Evolutionary conservation across 768 basidiomycete genomes (phyloP).

Genomic region (Lyophyllum shimeji): DNA sequence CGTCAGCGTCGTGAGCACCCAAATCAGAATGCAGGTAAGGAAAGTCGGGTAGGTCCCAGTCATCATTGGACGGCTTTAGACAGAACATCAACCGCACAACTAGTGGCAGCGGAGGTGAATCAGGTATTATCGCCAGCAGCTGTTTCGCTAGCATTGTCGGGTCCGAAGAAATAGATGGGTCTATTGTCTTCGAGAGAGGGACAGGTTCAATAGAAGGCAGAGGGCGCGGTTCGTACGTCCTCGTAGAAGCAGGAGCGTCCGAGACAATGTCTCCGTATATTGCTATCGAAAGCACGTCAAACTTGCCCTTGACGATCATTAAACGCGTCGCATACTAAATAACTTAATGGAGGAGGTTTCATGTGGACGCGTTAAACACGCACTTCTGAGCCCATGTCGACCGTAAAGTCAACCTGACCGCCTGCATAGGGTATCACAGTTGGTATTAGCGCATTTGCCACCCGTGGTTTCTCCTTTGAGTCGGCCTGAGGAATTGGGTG

Average conservation of each 20-base stretch:
- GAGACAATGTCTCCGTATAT: constrained; percentile 56
- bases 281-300: constrained; percentile 64
- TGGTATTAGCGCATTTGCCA: constrained; percentile 71
- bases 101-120: constrained; percentile 61
- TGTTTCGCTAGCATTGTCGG: constrained; percentile 63
- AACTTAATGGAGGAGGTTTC: neutral
- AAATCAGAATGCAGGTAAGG: constrained; percentile 70
- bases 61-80: constrained; percentile 74
- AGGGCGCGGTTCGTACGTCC: constrained; percentile 40
- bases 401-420: constrained; percentile 59
- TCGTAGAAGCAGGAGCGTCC: constrained; percentile 36
- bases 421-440: constrained; percentile 73
- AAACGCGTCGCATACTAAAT: constrained; percentile 69
- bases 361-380: constrained; percentile 18
- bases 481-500: constrained; percentile 45
- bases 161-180: constrained; percentile 59
- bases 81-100: constrained; percentile 76
- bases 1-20: constrained; percentile 41
- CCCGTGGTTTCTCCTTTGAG: constrained; percentile 57
- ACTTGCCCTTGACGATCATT: constrained; percentile 79
- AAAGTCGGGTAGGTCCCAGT: constrained; percentile 76
- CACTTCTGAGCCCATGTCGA: constrained; percentile 73
- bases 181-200: constrained; percentile 52
- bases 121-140: constrained; percentile 59
- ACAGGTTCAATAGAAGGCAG: constrained; percentile 33